A percentile compares a stretch with the other conserved stretches of the same genome.
phyloP scores from a whole-genome alignment of 495 filamentous ascomycete genomes.

The Penicillium riverlandense region DNA sequence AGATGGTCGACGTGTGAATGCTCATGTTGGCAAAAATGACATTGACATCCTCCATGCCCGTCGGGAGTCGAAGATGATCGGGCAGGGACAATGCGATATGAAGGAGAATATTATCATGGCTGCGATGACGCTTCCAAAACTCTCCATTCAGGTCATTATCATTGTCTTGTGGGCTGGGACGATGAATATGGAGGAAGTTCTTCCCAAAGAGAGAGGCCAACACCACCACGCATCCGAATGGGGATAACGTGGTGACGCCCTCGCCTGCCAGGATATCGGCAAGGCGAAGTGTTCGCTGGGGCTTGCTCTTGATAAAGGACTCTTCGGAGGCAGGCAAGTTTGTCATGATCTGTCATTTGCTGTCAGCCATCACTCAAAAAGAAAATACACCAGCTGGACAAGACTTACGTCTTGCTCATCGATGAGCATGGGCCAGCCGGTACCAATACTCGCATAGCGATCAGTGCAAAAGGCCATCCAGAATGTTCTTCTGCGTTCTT shows the following conservation, averaged over 20 bases:
- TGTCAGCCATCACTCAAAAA: slow-evolving; percentile 1
- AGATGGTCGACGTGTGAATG: slow-evolving; percentile 94
- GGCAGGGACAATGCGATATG: slow-evolving; percentile 82
- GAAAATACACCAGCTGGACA: not conserved
- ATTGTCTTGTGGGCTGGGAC: slow-evolving; percentile 72
- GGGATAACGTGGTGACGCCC: slow-evolving; percentile 62
- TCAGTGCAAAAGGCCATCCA: slow-evolving; percentile 91
- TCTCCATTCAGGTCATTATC: slow-evolving; percentile 88
- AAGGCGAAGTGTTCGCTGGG: slow-evolving; percentile 61
- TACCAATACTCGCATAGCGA: slow-evolving; percentile 92
- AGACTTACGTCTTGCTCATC: slow-evolving; percentile 77
- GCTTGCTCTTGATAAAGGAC: slow-evolving; percentile 73
- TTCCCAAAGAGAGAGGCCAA: slow-evolving; percentile 86
- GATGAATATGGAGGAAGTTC: slow-evolving; percentile 91
- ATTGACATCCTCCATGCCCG: slow-evolving; percentile 70
- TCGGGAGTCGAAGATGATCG: slow-evolving; percentile 72
- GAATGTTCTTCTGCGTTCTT: slow-evolving; percentile 87
- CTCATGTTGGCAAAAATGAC: slow-evolving; percentile 95
- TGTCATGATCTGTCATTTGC: slow-evolving; percentile 56
- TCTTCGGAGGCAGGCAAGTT: slow-evolving; percentile 82
- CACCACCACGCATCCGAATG: slow-evolving; percentile 75
- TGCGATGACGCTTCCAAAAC: slow-evolving; percentile 92
- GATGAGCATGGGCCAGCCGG: slow-evolving; percentile 91
- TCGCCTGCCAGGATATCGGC: slow-evolving; percentile 64
- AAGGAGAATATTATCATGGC: slow-evolving; percentile 82